Evolutionary conservation across 2,329 filamentous ascomycete genomes (phyloP), one percentile per base, ranked within the genome.

Genomic region (Fusarium sulawesiense): DNA sequence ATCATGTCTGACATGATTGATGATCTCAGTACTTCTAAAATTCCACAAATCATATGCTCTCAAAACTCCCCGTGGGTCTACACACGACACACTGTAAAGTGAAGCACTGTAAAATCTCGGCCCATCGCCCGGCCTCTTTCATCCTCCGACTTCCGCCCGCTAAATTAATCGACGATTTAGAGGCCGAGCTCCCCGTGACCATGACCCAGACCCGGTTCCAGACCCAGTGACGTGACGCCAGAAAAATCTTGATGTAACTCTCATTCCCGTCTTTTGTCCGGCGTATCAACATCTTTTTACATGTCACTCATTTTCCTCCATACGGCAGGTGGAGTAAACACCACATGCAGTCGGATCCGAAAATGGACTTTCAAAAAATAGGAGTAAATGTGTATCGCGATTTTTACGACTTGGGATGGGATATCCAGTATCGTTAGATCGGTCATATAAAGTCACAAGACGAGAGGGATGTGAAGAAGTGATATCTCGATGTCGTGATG

Each of bases 171-270:
- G 34, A 40, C 32, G 51, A 59, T 53, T 53, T 18, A 23, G 40
- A 41, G 32, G 29, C 21, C 45, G 64, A 66, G 61, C 68, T 72
- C 68, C 68, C 68, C 68, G 68, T 70, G 68, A 70, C 68, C 60
- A n/a, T 29, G 18, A 56, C 20, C 12, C 29, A 55, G 5, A 37
- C 34, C 34, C 18, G 18, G 34, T 37, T 37, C 34, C 10, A 37
- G 34, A n/a, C 34, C 34, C 34, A 32, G 30, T 62, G 57, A 62
- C 66, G 60, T 51, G 58, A 56, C 42, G 57, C 42, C n/a, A 49
- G 23, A 7, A 50, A 32, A 76, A 73, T 32, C n/a, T 34, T 21
- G 4, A 53, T 41, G 32, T 13, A 21, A 53, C 21, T 37, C 49
- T 34, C 25, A 61, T 66, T 66, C 13, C 62, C 63, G 63, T 50